Conservation (phyloP, 805 yeast genomes). For the Saturnispora zaruensis region DNA sequence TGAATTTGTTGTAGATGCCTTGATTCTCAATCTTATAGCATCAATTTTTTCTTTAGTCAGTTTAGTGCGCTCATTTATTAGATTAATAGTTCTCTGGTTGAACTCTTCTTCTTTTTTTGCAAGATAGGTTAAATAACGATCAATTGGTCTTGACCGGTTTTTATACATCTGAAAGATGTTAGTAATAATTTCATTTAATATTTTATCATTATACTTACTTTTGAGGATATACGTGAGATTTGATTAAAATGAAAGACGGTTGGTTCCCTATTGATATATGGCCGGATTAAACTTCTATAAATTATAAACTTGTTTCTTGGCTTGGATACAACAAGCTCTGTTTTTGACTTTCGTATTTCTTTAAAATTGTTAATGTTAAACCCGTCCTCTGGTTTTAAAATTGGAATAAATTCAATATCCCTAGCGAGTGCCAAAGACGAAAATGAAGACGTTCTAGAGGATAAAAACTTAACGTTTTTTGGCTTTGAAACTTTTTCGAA, state of each 20-base stretch:
- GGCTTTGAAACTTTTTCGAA: no score
- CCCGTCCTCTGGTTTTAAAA: no score
- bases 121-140: conserved; percentile 3
- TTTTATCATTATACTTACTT: no score
- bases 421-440: no score
- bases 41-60: neutral
- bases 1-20: no score
- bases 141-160: neutral
- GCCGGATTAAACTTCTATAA: conserved; percentile 6
- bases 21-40: no score
- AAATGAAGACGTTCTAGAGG: no score
- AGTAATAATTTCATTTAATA: no score
- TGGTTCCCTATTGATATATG: neutral
- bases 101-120: conserved; percentile 1
- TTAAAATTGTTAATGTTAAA: conserved; percentile 2
- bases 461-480: no score
- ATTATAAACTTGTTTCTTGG: conserved; percentile 14
- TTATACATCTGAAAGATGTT: no score
- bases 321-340: conserved; percentile 5
- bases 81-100: neutral
- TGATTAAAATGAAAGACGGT: neutral
- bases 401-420: no score
- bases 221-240: no score
- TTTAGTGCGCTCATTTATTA: neutral
- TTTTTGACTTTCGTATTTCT: conserved; percentile 7